A percentile compares a stretch with the other conserved stretches of the same genome.
phyloP scores from a whole-genome alignment of 2,329 filamentous ascomycete species.

The Ceratocystis ficicola region DNA sequence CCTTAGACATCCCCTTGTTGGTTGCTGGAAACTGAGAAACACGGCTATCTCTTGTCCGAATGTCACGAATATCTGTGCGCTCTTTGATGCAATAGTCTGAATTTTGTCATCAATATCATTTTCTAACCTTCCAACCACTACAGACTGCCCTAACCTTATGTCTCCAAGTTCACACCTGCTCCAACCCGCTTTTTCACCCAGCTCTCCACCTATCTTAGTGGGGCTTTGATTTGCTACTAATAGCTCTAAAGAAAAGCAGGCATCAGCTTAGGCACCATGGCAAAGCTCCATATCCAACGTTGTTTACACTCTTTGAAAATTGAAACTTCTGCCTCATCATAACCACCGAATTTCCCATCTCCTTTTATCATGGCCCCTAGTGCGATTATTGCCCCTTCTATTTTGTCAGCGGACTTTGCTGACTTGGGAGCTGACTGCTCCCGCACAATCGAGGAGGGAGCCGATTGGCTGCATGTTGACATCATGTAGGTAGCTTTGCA shows the following conservation, averaged over 20 bases:
- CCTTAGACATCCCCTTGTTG: neutral
- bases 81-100: no score
- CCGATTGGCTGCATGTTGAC: slow-evolving; percentile 90
- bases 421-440: slow-evolving; percentile 76
- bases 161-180: neutral
- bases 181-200: neutral
- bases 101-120: no score
- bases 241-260: neutral
- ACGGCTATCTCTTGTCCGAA: neutral
- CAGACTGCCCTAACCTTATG: neutral
- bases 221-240: neutral
- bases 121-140: no score
- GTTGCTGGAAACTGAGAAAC: neutral
- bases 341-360: neutral
- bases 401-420: slow-evolving; percentile 92
- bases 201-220: neutral
- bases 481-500: slow-evolving; percentile 49
- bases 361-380: slow-evolving; percentile 61
- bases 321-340: neutral
- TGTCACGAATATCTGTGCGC: neutral
- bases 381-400: slow-evolving; percentile 95
- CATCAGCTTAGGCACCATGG: neutral
- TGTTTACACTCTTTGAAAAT: neutral
- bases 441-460: slow-evolving; percentile 71
- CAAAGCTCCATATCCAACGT: neutral